A percentile compares a stretch with the other conserved stretches of the same genome.
Evolutionary conservation across 352 stramenopile genomes (phyloP).

Genomic region (Pythium scleroteichum): DNA sequence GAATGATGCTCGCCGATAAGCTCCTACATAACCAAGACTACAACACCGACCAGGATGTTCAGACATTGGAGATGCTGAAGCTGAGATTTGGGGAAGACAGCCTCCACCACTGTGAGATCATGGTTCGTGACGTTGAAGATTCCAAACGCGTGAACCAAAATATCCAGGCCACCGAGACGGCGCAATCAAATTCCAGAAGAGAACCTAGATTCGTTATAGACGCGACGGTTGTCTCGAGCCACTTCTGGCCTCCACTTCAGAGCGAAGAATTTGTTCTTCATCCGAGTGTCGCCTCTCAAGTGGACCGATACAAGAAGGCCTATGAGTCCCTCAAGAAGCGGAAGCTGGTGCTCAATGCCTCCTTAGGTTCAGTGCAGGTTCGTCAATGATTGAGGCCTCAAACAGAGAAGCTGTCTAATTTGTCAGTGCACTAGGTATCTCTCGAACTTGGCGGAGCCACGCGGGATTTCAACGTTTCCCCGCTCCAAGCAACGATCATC

Average conservation of each 20-base stretch:
- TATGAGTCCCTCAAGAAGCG: conserved; percentile 95
- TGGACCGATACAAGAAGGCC: conserved; percentile 89
- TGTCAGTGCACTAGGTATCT: conserved; percentile 34
- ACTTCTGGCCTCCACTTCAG: conserved; percentile 98
- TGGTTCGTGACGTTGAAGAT: conserved; percentile 97
- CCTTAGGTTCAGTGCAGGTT: conserved; percentile 91
- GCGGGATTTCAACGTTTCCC: conserved; percentile 89
- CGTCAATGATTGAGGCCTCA: conserved; percentile 23
- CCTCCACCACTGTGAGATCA: conserved; percentile 97
- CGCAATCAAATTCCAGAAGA: background rate
- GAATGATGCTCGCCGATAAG: conserved; percentile 97
- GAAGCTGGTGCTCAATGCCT: conserved; percentile 91
- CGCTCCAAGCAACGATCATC: conserved; percentile 94
- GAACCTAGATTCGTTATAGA: conserved; percentile 50
- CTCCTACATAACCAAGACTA: conserved; percentile 93
- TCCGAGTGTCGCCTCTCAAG: conserved; percentile 64
- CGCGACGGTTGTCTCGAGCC: conserved; percentile 95
- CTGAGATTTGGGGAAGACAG: conserved; percentile 94
- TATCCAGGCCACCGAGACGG: conserved; percentile 57
- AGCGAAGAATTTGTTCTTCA: conserved; percentile 92
- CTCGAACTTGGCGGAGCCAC: conserved; percentile 89
- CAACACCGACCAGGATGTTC: conserved; percentile 92
- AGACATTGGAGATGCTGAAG: conserved; percentile 97
- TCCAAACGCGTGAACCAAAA: conserved; percentile 95
- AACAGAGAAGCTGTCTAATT: background rate